These are phyloP conservation scores for Didymellaceae sp. DNA, from an alignment of 2,329 filamentous ascomycete genomes.

Conservation along the genomic window DNA sequence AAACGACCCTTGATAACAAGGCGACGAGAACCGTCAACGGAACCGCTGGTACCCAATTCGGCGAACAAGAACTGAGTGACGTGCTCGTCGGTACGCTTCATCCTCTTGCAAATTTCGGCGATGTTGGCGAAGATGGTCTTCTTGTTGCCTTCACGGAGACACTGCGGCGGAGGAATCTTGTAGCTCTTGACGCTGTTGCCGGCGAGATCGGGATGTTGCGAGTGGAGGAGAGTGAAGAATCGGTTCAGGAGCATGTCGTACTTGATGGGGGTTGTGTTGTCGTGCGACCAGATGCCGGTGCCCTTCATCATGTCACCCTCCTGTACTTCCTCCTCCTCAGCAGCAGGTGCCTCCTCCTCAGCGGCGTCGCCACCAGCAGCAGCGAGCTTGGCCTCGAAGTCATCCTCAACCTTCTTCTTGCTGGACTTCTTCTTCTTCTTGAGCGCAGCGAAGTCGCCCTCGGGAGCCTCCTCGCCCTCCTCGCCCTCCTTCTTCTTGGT, in stretches of 20 bases:
- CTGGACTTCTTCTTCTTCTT: conserved; percentile 87
- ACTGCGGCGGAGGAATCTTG: conserved; percentile 98
- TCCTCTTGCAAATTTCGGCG: conserved; percentile 96
- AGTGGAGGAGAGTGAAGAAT: conserved; percentile 93
- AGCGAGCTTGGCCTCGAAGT: conserved; percentile 72
- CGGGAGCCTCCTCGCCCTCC: conserved; percentile 56
- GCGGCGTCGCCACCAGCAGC: conserved; percentile 62
- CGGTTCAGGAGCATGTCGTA: conserved; percentile 87
- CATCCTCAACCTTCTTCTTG: conserved; percentile 65
- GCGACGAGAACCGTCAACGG: conserved; percentile 85
- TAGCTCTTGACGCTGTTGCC: conserved; percentile 90
- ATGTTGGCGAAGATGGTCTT: conserved; percentile 98
- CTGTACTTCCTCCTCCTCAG: conserved; percentile 61
- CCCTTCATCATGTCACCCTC: conserved; percentile 82
- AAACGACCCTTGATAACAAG: conserved; percentile 99
- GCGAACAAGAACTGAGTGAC: conserved; percentile 97
- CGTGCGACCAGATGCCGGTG: conserved; percentile 89
- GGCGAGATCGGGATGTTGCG: conserved; percentile 95
- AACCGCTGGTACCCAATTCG: conserved; percentile 96
- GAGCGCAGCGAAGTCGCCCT: conserved; percentile 69
- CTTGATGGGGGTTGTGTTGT: conserved; percentile 76
- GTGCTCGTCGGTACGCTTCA: conserved; percentile 99
- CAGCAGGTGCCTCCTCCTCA: conserved; percentile 60
- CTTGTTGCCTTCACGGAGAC: conserved; percentile 99
- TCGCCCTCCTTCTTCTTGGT: conserved; percentile 65